phyloP scores from a whole-genome alignment of 2,329 filamentous ascomycete species.

The Gliomastix tumulicola region DNA sequence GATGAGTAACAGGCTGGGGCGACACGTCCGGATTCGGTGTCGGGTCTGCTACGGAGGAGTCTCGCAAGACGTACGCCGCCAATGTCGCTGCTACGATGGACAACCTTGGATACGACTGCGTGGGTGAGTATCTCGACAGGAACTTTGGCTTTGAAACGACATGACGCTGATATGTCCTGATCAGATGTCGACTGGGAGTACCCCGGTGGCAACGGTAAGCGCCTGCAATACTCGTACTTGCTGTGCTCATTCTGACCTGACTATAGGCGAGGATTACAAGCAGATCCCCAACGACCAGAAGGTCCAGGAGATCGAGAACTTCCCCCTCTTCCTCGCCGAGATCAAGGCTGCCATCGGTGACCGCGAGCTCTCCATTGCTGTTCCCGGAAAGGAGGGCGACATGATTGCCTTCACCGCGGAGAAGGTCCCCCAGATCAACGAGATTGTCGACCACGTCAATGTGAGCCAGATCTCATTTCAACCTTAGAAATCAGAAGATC shows the following conservation, averaged over 20 bases:
- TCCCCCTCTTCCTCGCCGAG: constrained; percentile 51
- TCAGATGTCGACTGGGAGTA: constrained; percentile 65
- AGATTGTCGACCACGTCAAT: constrained; percentile 59
- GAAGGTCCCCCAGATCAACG: constrained; percentile 51
- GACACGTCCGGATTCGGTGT: constrained; percentile 49
- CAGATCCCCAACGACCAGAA: constrained; percentile 51
- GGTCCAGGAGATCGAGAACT: constrained; percentile 52
- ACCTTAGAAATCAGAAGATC: neutral
- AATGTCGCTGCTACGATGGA: constrained; percentile 50
- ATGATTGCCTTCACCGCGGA: constrained; percentile 60
- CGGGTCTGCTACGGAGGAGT: constrained; percentile 37
- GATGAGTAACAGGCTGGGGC: too few relatives aligned
- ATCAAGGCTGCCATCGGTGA: constrained; percentile 51
- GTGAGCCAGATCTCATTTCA: constrained; percentile 9
- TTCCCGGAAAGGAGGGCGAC: constrained; percentile 54
- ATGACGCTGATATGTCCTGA: neutral
- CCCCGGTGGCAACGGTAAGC: constrained; percentile 48
- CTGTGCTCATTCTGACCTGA: neutral
- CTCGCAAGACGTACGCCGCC: constrained; percentile 44
- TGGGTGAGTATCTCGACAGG: constrained; percentile 36
- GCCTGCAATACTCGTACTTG: neutral
- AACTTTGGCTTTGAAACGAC: too few relatives aligned
- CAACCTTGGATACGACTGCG: constrained; percentile 51
- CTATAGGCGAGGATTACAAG: constrained; percentile 54
- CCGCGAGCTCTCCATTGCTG: constrained; percentile 60